A percentile compares a stretch with the other conserved stretches of the same genome.
phyloP scores from a whole-genome alignment of 176 grass and related monocot genomes.

The Cocos nucifera region DNA sequence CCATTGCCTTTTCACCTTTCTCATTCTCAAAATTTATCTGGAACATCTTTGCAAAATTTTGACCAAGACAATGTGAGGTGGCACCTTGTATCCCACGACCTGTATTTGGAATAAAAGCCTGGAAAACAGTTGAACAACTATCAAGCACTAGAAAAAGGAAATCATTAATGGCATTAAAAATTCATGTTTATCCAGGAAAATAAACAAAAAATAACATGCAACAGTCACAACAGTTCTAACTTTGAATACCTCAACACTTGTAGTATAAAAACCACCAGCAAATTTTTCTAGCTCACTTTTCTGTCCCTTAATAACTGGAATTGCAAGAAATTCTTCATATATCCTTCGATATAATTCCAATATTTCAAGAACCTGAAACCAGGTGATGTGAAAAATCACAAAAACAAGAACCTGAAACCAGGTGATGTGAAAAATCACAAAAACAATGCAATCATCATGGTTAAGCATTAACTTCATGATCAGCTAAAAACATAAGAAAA shows the following conservation, averaged over 20 bases:
- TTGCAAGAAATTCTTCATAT: slow-evolving; percentile 91
- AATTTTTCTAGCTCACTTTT: slow-evolving; percentile 99
- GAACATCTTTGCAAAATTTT: slow-evolving; percentile 98
- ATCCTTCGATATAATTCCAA: slow-evolving; percentile 88
- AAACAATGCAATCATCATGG: neutral
- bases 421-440: neutral
- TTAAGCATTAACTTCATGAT: neutral
- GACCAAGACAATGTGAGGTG: slow-evolving; percentile 91
- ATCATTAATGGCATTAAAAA: neutral
- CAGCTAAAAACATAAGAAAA: neutral
- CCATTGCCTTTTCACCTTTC: slow-evolving; percentile 73
- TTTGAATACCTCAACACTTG: slow-evolving; percentile 77
- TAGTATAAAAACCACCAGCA: slow-evolving; percentile 85
- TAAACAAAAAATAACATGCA: no score
- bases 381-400: neutral
- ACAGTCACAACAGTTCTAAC: no score
- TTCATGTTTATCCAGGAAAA: no score
- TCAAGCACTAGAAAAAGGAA: slow-evolving; percentile 5
- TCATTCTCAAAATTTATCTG: slow-evolving; percentile 96
- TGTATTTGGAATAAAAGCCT: slow-evolving; percentile 80
- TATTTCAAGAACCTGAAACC: slow-evolving; percentile 76
- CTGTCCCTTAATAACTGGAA: slow-evolving; percentile 84
- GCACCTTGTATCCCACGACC: slow-evolving; percentile 95
- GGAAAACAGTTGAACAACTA: slow-evolving; percentile 5
- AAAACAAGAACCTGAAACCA: slow-evolving; percentile 44